Evolutionary conservation across 345 rosid genomes (phyloP).

Genomic region (Brassica carinata): DNA sequence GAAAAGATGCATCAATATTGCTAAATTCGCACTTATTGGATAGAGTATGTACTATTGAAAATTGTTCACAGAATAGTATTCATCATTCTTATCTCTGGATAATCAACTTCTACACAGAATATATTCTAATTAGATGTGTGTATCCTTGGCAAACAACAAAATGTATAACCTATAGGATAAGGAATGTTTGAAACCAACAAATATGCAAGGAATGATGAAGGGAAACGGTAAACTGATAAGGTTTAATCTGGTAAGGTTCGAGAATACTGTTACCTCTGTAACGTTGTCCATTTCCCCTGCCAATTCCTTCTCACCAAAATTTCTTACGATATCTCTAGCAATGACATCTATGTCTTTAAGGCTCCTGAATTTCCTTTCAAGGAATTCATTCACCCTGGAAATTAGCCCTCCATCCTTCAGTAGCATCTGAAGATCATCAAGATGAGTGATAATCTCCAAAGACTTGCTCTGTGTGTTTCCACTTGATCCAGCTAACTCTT

Average conservation of each 20-base stretch:
- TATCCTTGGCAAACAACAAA: slow-evolving; percentile 11
- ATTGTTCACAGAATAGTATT: slow-evolving; percentile 3
- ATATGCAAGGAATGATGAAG: slow-evolving; percentile 18
- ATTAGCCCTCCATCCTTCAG: slow-evolving; percentile 56
- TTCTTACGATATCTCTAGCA: slow-evolving; percentile 48
- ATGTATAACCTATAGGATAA: neutral
- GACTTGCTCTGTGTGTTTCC: slow-evolving; percentile 59
- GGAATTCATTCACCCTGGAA: slow-evolving; percentile 53
- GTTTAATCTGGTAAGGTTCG: no score
- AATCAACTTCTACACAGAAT: slow-evolving; percentile 16
- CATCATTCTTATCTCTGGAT: neutral
- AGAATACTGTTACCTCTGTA: slow-evolving; percentile 70
- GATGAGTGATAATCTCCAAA: slow-evolving; percentile 53
- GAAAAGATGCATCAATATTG: slow-evolving; percentile 10
- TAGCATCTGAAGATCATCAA: slow-evolving; percentile 58
- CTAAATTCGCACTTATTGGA: neutral
- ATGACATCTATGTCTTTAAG: slow-evolving; percentile 63
- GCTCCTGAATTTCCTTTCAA: slow-evolving; percentile 53
- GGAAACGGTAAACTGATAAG: slow-evolving; percentile 7
- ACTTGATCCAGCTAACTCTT: slow-evolving; percentile 71
- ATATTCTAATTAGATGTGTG: slow-evolving; percentile 7
- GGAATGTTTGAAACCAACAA: slow-evolving; percentile 6
- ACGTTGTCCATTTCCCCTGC: slow-evolving; percentile 38
- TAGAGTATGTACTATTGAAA: neutral
- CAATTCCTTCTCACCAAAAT: slow-evolving; percentile 39